phyloP scores from a whole-genome alignment of 108 stramenopile species.

The Cyclotella choctawhatcheeana region DNA sequence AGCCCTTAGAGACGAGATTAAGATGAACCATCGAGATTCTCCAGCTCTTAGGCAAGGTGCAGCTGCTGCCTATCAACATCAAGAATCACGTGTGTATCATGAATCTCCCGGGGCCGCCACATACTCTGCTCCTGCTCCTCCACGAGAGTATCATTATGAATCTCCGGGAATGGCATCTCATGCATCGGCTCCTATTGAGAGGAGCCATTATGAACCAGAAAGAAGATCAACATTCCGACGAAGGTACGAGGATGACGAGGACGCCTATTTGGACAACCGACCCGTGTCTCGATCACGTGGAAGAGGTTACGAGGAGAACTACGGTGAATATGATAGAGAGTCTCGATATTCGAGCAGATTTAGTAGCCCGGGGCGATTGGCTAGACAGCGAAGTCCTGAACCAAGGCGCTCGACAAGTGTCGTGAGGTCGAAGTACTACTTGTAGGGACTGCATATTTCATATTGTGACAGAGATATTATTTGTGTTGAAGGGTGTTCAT shows the following conservation, averaged over 20 bases:
- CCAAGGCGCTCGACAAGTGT: too few species aligned
- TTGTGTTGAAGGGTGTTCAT: too few species aligned
- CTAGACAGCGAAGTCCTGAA: not conserved
- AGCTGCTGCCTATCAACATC: not conserved
- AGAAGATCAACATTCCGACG: not conserved
- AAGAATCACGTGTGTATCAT: not conserved
- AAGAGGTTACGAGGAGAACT: conserved; percentile 10
- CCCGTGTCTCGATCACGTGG: not conserved
- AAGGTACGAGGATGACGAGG: conserved; percentile 10
- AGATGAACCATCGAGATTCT: conserved; percentile 16
- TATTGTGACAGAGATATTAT: too few species aligned
- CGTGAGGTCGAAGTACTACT: too few species aligned
- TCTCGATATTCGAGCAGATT: conserved; percentile 2
- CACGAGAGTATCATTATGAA: not conserved
- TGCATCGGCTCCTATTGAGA: conserved; percentile 1
- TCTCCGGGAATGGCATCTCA: conserved; percentile 2
- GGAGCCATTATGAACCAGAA: not conserved
- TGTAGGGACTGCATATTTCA: too few species aligned
- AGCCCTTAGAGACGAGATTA: conserved; percentile 23
- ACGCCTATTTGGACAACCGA: too few species aligned
- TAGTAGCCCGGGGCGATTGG: not conserved
- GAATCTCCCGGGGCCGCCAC: not conserved
- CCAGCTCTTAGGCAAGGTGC: not conserved
- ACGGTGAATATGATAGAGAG: conserved; percentile 4
- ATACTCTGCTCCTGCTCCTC: not conserved